phyloP scores from a whole-genome alignment of 139 green algal genomes.

The Volvox africanus region DNA sequence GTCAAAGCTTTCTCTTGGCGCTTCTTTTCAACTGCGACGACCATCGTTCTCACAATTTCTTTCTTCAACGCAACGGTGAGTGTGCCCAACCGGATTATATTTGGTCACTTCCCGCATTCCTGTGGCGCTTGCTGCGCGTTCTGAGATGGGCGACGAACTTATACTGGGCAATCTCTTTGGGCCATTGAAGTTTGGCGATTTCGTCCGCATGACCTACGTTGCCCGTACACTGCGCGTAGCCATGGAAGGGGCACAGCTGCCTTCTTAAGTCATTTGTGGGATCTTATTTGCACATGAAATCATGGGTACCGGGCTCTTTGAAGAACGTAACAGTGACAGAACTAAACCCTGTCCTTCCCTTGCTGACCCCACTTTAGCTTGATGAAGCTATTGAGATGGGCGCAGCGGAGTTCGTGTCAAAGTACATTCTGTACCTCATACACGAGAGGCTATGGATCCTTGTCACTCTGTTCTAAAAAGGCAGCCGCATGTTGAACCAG shows the following conservation, averaged over 20 bases:
- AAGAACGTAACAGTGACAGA: too few relatives aligned
- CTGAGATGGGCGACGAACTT: too few relatives aligned
- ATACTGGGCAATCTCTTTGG: too few relatives aligned
- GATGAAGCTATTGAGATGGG: constrained; percentile 33
- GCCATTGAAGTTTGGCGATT: too few relatives aligned
- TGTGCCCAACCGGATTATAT: neutral
- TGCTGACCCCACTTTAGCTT: neutral
- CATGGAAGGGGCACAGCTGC: too few relatives aligned
- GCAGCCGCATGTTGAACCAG: neutral
- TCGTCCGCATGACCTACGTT: too few relatives aligned
- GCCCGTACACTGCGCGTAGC: too few relatives aligned
- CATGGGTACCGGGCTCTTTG: too few relatives aligned
- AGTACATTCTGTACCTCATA: constrained; percentile 30
- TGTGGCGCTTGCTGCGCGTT: too few relatives aligned
- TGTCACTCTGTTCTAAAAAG: constrained; percentile 6
- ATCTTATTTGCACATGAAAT: too few relatives aligned
- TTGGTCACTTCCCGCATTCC: too few relatives aligned
- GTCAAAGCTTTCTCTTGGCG: constrained; percentile 37
- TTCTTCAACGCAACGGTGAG: constrained; percentile 42
- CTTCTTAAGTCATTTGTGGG: too few relatives aligned
- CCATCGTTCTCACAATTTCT: constrained; percentile 4
- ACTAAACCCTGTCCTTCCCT: neutral
- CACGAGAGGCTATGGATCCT: constrained; percentile 40
- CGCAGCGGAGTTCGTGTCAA: constrained; percentile 36
- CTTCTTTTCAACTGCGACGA: constrained; percentile 39